Conservation (phyloP, 176 grass and related monocot genomes). For the Eremochloa ophiuroides region DNA sequence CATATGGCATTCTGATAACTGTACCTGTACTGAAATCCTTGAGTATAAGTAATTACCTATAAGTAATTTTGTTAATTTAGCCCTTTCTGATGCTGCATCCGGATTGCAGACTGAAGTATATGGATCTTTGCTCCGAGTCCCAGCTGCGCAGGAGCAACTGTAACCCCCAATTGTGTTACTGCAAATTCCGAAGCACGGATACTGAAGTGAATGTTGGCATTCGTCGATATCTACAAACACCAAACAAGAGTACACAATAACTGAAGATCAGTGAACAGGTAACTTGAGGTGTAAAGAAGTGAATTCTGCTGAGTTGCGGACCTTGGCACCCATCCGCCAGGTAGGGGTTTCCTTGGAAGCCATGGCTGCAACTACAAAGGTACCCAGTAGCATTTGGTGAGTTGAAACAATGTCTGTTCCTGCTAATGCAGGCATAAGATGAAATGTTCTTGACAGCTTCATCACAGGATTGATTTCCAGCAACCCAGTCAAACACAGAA, state of each 20-base stretch:
- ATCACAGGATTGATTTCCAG: slow-evolving; percentile 2
- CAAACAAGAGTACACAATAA: slow-evolving; percentile 10
- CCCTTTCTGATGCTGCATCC: slow-evolving; percentile 15
- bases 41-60: slow-evolving; percentile 29
- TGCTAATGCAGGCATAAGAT: slow-evolving; percentile 25
- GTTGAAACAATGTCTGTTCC: slow-evolving; percentile 5
- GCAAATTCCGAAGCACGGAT: neutral
- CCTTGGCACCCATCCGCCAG: slow-evolving; percentile 38
- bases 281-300: neutral
- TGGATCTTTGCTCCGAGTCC: neutral
- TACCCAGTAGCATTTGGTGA: slow-evolving; percentile 39
- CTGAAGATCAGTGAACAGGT: neutral
- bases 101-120: neutral
- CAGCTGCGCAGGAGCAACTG: neutral
- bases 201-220: neutral
- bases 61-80: slow-evolving; percentile 37
- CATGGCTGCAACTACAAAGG: slow-evolving; percentile 15
- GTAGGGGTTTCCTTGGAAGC: slow-evolving; percentile 36
- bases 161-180: neutral
- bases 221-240: neutral
- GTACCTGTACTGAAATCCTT: neutral
- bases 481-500: slow-evolving; percentile 38
- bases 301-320: neutral
- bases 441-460: slow-evolving; percentile 3
- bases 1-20: neutral